Conservation (phyloP, 148 eudicot species). For the Mesembryanthemum crystallinum region DNA sequence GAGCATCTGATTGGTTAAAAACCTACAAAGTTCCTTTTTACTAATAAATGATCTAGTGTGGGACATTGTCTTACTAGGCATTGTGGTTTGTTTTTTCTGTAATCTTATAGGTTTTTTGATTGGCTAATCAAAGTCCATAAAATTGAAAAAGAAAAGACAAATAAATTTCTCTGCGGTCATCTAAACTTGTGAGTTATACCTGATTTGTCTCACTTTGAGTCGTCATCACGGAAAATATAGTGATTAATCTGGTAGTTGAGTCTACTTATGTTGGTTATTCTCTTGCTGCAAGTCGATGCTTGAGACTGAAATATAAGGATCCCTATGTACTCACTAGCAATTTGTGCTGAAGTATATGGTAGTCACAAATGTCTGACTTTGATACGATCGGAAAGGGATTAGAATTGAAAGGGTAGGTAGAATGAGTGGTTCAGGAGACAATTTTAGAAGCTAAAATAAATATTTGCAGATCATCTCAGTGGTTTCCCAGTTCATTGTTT, state of each 20-base stretch:
- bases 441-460: background rate
- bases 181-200: background rate
- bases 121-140: background rate
- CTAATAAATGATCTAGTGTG: background rate
- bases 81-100: background rate
- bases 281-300: background rate
- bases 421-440: background rate
- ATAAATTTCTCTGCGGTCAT: background rate
- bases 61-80: background rate
- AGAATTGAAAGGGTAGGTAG: background rate
- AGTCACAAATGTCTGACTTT: background rate
- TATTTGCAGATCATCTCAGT: background rate
- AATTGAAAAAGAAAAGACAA: background rate
- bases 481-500: background rate
- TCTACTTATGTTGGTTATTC: background rate
- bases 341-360: background rate
- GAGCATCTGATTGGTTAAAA: constrained; percentile 2
- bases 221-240: background rate
- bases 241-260: background rate
- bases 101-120: background rate
- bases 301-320: background rate
- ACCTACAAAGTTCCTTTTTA: background rate
- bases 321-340: no score
- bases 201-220: background rate
- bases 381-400: background rate